These are phyloP conservation scores for Phylloboletellus chloephorus DNA, from an alignment of 1,284 basidiomycete genomes.

Conservation along the genomic window DNA sequence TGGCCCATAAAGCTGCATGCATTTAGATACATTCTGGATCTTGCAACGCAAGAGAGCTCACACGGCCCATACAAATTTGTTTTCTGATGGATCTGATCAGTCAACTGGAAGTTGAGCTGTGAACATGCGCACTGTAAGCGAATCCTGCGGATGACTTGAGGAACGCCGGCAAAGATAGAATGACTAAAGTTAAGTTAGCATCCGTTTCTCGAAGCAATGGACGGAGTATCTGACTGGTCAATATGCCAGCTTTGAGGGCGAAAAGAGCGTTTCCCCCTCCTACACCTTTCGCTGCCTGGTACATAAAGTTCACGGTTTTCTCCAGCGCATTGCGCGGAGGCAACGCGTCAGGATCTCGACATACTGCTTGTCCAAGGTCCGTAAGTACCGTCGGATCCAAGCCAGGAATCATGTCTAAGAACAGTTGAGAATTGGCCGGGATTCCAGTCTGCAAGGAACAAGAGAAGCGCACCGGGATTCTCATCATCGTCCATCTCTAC, in stretches of 20 bases:
- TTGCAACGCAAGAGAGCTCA: constrained; percentile 23
- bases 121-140: constrained; percentile 48
- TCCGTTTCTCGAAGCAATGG: neutral
- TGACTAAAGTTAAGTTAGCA: constrained; percentile 34
- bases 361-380: constrained; percentile 51
- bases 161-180: constrained; percentile 57
- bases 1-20: constrained; percentile 62
- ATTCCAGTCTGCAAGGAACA: neutral
- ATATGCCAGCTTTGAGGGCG: constrained; percentile 71
- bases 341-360: constrained; percentile 70
- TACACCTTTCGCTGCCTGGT: constrained; percentile 38
- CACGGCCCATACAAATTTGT: constrained; percentile 56
- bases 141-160: constrained; percentile 50
- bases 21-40: constrained; percentile 1
- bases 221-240: constrained; percentile 44
- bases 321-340: constrained; percentile 60
- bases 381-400: constrained; percentile 38
- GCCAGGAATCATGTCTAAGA: constrained; percentile 56
- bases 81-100: constrained; percentile 32
- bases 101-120: neutral
- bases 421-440: neutral
- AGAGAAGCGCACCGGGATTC: constrained; percentile 39
- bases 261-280: constrained; percentile 62
- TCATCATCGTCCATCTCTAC: constrained; percentile 49
- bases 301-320: constrained; percentile 42